A percentile compares a stretch with the other conserved stretches of the same genome.
Evolutionary conservation across 2,329 filamentous ascomycete species (phyloP).

Genomic region (Diaporthe nobilis): DNA sequence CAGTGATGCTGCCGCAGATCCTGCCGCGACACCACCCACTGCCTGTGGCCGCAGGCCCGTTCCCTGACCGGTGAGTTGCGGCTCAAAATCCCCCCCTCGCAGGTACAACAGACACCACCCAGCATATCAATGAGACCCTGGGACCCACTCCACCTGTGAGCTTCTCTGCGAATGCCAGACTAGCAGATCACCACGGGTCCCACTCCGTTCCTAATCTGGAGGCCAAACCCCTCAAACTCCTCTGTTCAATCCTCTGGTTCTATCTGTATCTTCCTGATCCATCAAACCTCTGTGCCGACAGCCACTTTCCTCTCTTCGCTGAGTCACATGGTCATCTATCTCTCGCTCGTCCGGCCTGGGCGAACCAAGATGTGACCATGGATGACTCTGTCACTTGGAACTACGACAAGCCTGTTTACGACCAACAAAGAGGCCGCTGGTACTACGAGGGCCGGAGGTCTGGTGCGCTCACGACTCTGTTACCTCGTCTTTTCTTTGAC

Average conservation of each 20-base stretch:
- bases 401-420: conserved; percentile 24
- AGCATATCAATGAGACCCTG: conserved; percentile 30
- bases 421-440: conserved; percentile 33
- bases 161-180: conserved; percentile 15
- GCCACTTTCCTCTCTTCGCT: not conserved
- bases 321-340: conserved; percentile 7
- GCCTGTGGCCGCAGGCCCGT: conserved; percentile 1
- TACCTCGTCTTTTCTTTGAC: not conserved
- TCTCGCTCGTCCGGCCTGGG: conserved; percentile 11
- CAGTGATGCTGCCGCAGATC: conserved; percentile 21
- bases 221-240: conserved; percentile 5
- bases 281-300: not conserved
- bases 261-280: not conserved
- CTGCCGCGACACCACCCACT: conserved; percentile 27
- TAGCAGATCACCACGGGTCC: conserved; percentile 19
- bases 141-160: conserved; percentile 16
- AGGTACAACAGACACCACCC: conserved; percentile 8
- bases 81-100: conserved; percentile 35
- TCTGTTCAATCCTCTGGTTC: not conserved
- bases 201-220: conserved; percentile 13
- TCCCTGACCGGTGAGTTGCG: conserved; percentile 32
- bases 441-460: conserved; percentile 34
- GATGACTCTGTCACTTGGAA: conserved; percentile 20
- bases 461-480: conserved; percentile 12
- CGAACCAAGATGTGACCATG: conserved; percentile 32